Evolutionary conservation across 208 protist species (phyloP), one percentile per base, ranked within the genome.

Genomic region (Phytomonas serpens): DNA sequence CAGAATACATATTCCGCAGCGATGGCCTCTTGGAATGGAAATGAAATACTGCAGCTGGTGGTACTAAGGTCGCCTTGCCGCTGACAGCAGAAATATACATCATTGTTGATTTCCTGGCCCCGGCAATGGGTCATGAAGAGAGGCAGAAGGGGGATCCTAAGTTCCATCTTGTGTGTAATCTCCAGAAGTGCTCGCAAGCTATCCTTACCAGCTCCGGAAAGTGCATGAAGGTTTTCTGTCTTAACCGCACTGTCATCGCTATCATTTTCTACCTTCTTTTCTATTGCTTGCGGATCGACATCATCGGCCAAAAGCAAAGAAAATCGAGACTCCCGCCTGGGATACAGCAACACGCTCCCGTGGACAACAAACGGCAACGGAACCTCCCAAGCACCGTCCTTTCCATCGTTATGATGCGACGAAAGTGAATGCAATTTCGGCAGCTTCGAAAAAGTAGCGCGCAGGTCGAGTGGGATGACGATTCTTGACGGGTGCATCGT

Each of bases 1-100:
- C 84, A 87, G 68, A 95, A 92, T 19, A 65, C 57, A 68, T 93
- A 95, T 51, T 70, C 47, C 78, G 77, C 51, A 61, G 32, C 31
- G 42, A 84, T 66, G 38, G 79, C 79, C 29, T 71, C 51, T 23
- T 74, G 68, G 32, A 79, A 83, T 10, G 75, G 72, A 34, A 83
- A 34, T 34, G 78, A 68, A 13, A 81, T 51, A 61, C 51, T 73
- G 31, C 82, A 69, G 64, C 77, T 84, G 13, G 77, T 86, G 19
- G 71, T 81, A 33, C 77, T 82, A 14, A 77, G 78, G 70, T 93
- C 79, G 51, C 81, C 77, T 61, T 80, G 75, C 27, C 83, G 81
- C 65, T 83, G 32, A 69, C 78, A 86, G 67, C 69, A 83, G 62
- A 93, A 83, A 32, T 77, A 67, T 30, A 93, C 71, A 47, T 57